Evolutionary conservation across 1,284 basidiomycete species (phyloP).

Genomic region (Phlebopus sp.): DNA sequence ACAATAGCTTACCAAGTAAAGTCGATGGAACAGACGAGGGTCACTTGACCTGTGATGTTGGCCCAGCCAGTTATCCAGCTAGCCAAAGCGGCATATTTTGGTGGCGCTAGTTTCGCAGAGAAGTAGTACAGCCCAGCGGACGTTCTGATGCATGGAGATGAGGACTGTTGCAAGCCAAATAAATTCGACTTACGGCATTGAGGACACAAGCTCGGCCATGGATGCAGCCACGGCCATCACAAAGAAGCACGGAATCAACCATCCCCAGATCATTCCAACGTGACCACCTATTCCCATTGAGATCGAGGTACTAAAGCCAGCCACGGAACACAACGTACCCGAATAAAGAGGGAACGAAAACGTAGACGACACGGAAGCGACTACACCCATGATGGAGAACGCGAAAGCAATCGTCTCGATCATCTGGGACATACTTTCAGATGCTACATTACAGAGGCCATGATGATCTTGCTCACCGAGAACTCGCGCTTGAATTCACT

Average conservation of each 20-base stretch:
- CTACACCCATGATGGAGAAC: constrained; percentile 74
- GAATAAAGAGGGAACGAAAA: constrained; percentile 60
- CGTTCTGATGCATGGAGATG: constrained; percentile 39
- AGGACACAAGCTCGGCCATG: constrained; percentile 71
- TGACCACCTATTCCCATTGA: constrained; percentile 51
- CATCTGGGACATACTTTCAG: constrained; percentile 35
- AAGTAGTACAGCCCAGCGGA: constrained; percentile 75
- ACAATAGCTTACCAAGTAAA: constrained; percentile 52
- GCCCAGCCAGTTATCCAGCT: constrained; percentile 76
- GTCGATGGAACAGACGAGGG: constrained; percentile 71
- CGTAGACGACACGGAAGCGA: constrained; percentile 67
- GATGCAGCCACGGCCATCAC: constrained; percentile 64
- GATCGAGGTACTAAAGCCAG: background rate
- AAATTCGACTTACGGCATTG: constrained; percentile 62
- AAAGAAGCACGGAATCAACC: constrained; percentile 70
- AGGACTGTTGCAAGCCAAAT: background rate
- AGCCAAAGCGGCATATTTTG: constrained; percentile 54
- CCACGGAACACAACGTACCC: constrained; percentile 36
- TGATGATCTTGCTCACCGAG: constrained; percentile 44
- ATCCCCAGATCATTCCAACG: constrained; percentile 76
- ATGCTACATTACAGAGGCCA: background rate
- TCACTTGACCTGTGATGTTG: constrained; percentile 57
- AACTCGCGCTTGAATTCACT: constrained; percentile 76
- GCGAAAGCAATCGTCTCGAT: constrained; percentile 67
- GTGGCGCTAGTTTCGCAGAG: constrained; percentile 66